Conservation (phyloP, 257 asterid species). For the Solanum acaule region DNA sequence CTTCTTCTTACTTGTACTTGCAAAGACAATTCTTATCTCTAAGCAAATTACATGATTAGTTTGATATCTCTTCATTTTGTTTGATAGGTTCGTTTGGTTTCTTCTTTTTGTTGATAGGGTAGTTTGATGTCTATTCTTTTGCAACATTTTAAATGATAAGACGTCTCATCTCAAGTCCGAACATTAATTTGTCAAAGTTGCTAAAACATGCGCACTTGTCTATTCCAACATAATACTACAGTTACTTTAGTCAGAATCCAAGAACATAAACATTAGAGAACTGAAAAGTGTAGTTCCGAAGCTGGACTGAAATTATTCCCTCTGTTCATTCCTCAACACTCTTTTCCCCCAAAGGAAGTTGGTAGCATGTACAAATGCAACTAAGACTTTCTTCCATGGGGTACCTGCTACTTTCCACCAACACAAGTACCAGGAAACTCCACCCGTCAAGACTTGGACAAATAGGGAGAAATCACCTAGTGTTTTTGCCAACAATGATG, state of each 20-base stretch:
- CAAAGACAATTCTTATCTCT: not conserved
- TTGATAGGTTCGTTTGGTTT: not conserved
- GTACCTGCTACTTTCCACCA: not conserved
- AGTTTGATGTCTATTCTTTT: not conserved
- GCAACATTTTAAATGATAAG: not conserved
- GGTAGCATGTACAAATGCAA: not conserved
- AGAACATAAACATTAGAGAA: not conserved
- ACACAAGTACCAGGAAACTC: not conserved
- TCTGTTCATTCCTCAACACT: not conserved
- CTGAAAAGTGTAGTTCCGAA: not conserved
- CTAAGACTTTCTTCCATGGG: too few species aligned
- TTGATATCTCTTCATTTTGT: not conserved
- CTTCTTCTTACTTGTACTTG: not conserved
- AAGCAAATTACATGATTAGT: not conserved
- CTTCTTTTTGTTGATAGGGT: not conserved
- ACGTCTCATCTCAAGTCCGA: not conserved
- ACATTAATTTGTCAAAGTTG: not conserved
- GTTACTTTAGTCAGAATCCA: not conserved
- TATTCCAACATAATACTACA: not conserved
- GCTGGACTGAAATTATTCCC: not conserved
- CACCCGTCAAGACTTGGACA: not conserved
- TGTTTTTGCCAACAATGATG: not conserved
- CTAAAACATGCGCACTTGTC: not conserved
- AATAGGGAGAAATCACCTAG: not conserved
- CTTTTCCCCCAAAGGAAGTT: not conserved